Percentiles rank a stretch among this genome's conserved stretches.
Evolutionary conservation across 31 red algal species (phyloP).

Genomic region (Odonthalia washingtoniensis): DNA sequence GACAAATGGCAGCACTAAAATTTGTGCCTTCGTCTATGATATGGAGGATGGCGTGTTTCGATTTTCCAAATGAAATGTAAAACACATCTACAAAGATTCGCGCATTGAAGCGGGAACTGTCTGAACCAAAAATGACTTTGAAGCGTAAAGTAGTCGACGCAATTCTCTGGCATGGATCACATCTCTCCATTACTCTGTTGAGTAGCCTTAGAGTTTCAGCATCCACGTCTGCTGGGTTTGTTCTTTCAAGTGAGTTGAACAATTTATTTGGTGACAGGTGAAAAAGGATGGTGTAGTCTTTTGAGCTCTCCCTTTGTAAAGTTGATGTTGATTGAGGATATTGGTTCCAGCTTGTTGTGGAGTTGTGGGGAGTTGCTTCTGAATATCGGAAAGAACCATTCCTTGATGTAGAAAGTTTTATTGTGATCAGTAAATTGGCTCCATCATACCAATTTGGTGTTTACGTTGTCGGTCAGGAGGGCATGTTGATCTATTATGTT

Average conservation of each 20-base stretch:
- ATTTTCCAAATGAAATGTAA: neutral
- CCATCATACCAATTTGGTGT: no score
- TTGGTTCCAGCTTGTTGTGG: no score
- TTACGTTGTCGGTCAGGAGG: no score
- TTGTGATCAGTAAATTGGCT: no score
- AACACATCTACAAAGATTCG: conserved; percentile 24
- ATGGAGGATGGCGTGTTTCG: conserved; percentile 36
- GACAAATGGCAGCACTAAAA: no score
- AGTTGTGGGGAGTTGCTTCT: no score
- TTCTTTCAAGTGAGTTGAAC: conserved; percentile 11
- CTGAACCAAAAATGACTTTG: neutral
- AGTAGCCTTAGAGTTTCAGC: neutral
- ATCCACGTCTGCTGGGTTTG: neutral
- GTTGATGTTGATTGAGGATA: neutral
- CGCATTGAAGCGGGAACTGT: conserved; percentile 41
- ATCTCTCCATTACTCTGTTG: neutral
- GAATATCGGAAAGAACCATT: no score
- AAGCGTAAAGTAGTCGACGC: neutral
- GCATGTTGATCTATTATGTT: no score
- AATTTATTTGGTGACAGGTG: conserved; percentile 37
- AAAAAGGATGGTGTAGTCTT: conserved; percentile 13
- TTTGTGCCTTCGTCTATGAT: conserved; percentile 48
- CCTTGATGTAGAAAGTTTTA: no score
- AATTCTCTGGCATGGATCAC: conserved; percentile 45
- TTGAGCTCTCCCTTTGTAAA: conserved; percentile 18